Evolutionary conservation across 108 stramenopile genomes (phyloP).

Genomic region (Cyclotella sp.): DNA sequence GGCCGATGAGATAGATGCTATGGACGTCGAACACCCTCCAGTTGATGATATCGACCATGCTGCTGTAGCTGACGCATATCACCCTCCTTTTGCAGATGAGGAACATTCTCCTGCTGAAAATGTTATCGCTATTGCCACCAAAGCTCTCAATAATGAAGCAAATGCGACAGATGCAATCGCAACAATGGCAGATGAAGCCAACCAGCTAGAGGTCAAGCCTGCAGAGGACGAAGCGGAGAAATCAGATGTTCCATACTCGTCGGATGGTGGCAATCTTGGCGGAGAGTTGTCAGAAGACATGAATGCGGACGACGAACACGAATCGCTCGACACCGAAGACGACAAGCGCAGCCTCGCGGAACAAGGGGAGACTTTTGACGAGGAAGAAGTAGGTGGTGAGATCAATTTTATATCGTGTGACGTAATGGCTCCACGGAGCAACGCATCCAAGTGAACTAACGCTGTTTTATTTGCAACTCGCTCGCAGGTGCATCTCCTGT

Average conservation of each 20-base stretch:
- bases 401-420: background rate
- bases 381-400: slow-evolving; percentile 16
- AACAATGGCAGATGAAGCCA: background rate
- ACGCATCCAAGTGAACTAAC: background rate
- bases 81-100: no score
- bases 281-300: slow-evolving; percentile 30
- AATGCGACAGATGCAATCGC: no score
- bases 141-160: no score
- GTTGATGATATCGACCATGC: no score
- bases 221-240: background rate
- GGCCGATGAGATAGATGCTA: no score
- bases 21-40: no score
- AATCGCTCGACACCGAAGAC: slow-evolving; percentile 53
- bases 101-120: no score
- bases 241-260: slow-evolving; percentile 17
- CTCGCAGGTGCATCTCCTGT: background rate
- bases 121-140: no score
- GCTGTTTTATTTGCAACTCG: background rate
- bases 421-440: no score
- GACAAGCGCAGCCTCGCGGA: slow-evolving; percentile 50
- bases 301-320: slow-evolving; percentile 55
- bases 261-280: slow-evolving; percentile 20
- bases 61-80: no score
- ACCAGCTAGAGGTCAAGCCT: background rate
- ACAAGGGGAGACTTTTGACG: slow-evolving; percentile 46